Conservation (phyloP, 768 basidiomycete genomes). For the Boletus coccyginus region DNA sequence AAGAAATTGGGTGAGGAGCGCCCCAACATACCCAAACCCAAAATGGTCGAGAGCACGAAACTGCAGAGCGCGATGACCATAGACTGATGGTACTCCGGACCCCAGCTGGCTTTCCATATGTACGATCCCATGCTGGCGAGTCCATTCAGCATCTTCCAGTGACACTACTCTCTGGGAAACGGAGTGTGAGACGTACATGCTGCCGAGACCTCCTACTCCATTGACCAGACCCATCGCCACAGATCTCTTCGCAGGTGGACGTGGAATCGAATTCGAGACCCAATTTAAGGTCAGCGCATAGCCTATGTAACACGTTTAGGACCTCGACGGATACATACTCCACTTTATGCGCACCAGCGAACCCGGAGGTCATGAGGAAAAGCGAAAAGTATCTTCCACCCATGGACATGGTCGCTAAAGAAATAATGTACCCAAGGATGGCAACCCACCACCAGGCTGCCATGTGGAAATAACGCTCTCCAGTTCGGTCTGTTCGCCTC, state of each 20-base stretch:
- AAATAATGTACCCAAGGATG: conserved; percentile 59
- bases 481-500: conserved; percentile 44
- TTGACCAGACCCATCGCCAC: conserved; percentile 64
- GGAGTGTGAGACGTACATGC: conserved; percentile 40
- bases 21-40: conserved; percentile 33
- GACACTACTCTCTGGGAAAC: neutral
- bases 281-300: conserved; percentile 49
- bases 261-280: conserved; percentile 59
- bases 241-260: conserved; percentile 51
- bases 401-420: conserved; percentile 49
- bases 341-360: conserved; percentile 33
- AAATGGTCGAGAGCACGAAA: conserved; percentile 29
- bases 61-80: conserved; percentile 49
- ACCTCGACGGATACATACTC: neutral
- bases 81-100: conserved; percentile 59
- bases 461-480: conserved; percentile 66
- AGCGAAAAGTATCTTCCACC: conserved; percentile 57
- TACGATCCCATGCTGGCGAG: conserved; percentile 54
- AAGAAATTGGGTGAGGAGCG: neutral
- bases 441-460: conserved; percentile 55
- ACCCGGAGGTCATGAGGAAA: conserved; percentile 61
- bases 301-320: conserved; percentile 24
- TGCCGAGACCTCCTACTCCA: conserved; percentile 55
- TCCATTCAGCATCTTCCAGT: neutral
- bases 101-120: conserved; percentile 60